Evolutionary conservation across 179 eudicot genomes (phyloP), one percentile per base, ranked within the genome.

Genomic region (Sideroxylon spinosum): DNA sequence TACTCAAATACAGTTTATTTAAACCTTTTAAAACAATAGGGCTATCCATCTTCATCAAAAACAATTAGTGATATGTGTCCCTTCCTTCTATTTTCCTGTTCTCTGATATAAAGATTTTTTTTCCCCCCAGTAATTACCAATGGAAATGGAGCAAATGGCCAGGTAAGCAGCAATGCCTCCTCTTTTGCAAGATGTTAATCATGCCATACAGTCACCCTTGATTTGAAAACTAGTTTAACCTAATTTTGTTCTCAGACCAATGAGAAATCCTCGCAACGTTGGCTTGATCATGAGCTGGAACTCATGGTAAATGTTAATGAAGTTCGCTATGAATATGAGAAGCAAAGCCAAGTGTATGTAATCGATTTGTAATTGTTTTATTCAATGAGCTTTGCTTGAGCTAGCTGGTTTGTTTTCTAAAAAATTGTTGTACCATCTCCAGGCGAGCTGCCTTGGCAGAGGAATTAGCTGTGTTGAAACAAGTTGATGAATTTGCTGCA

Each of bases 201-300:
- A 60, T 37, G 13, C 17, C 66, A 3, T 37, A 37, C 44, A 1
- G 53, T 14, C 52, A 6, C 26, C 63, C 49, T 48, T 72, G 8
- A 69, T 78, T 57, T 25, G 16, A 11, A 49, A 72, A 62, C 62
- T 3, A 83, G 59, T 71, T 12, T 79, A 76, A 77, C 80, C 71
- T 50, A 14, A 67, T 9, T 81, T 84, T 23, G 53, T 80, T 66
- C 79, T 65, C 86, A 96, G 99, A 90, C 82, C 86, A 94, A 94
- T 75, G 99, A 96, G 79, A 96, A 96, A 82, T 86, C 92, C 68
- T 85, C 94, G 89, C 98, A 91, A 78, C 95, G 95, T 65, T 96
- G 98, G 98, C 97, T 96, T 78, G 99, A 94, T 82, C 97, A 96
- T 64, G 99, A 96, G 89, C 88, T 94, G 17, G 98, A 96, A 86